Evolutionary conservation across 345 rosid species (phyloP).

Genomic region (Cochlearia excelsa): DNA sequence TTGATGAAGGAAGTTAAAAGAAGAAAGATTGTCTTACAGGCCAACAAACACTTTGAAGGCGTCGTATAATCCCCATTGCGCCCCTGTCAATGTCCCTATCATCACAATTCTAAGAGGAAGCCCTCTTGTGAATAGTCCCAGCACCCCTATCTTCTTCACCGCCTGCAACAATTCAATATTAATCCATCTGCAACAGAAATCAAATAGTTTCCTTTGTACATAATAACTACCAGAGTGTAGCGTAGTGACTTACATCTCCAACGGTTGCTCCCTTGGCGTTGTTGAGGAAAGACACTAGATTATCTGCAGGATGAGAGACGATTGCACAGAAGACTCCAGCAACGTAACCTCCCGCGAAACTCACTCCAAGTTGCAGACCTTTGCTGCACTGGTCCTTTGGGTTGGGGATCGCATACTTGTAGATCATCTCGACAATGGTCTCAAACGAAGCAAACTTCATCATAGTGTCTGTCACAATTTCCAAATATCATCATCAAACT

Average conservation of each 20-base stretch:
- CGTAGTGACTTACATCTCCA: constrained; percentile 68
- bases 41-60: constrained; percentile 98
- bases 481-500: neutral
- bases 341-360: constrained; percentile 91
- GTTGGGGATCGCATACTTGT: constrained; percentile 77
- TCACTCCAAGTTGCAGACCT: constrained; percentile 74
- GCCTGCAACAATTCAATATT: constrained; percentile 51
- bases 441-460: constrained; percentile 98
- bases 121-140: constrained; percentile 96
- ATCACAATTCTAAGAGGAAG: constrained; percentile 96
- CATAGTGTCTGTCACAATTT: constrained; percentile 68
- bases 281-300: constrained; percentile 95
- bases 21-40: constrained; percentile 58
- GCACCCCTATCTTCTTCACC: constrained; percentile 83
- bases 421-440: constrained; percentile 79
- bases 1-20: neutral
- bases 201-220: neutral
- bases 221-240: neutral
- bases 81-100: constrained; percentile 98
- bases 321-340: constrained; percentile 91
- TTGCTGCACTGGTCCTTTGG: constrained; percentile 93
- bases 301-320: constrained; percentile 95
- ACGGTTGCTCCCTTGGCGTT: constrained; percentile 96
- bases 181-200: no score
- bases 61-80: constrained; percentile 97